Conservation (phyloP, 495 filamentous ascomycete genomes). For the Penicillium subrubescens region DNA sequence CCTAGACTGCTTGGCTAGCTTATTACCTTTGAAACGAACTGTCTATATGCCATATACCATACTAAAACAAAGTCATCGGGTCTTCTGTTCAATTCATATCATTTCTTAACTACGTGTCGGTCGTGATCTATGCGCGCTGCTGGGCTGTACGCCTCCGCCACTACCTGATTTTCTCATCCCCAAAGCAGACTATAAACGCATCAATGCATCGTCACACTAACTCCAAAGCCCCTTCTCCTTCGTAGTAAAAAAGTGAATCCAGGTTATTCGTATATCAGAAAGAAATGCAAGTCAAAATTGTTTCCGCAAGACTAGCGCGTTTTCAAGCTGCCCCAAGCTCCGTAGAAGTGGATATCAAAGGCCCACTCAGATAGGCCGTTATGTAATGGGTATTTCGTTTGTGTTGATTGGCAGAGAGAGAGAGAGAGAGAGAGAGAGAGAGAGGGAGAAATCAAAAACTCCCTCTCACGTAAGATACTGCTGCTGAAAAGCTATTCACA, state of each 20-base stretch:
- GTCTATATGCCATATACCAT: background rate
- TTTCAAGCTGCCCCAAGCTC: background rate
- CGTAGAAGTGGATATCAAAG: conserved; percentile 13
- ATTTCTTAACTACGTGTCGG: conserved; percentile 10
- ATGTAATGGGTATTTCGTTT: conserved; percentile 14
- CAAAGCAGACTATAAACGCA: conserved; percentile 2
- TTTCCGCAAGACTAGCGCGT: background rate
- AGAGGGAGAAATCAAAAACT: background rate
- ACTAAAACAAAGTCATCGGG: background rate
- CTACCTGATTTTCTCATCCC: background rate
- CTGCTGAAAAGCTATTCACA: background rate
- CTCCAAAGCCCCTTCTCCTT: conserved; percentile 1
- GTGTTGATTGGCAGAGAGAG: background rate
- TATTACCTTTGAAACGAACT: background rate
- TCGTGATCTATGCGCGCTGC: conserved; percentile 6
- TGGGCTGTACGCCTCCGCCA: conserved; percentile 3
- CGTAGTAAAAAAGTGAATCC: conserved; percentile 7
- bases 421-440: no score
- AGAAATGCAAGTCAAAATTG: conserved; percentile 10
- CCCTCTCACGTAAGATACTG: background rate
- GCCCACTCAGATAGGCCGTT: background rate
- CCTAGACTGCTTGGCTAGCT: background rate
- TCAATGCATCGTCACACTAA: background rate
- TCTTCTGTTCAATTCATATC: background rate
- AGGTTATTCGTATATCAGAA: background rate